A percentile compares a stretch with the other conserved stretches of the same genome.
Evolutionary conservation across 192 early-diverging fungal species (phyloP).

Genomic region (Coemansia sp.): DNA sequence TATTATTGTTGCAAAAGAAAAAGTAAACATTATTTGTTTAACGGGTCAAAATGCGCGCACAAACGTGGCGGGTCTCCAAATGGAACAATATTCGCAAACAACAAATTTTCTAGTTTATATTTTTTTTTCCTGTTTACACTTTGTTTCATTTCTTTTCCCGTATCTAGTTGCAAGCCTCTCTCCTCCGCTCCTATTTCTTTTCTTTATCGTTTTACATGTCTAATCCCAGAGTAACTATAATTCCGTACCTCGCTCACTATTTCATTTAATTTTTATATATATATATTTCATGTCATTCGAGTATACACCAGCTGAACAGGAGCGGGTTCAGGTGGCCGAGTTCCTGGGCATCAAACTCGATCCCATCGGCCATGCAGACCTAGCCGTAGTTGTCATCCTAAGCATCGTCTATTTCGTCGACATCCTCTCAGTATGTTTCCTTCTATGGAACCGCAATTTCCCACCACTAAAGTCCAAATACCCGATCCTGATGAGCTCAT

Average conservation of each 20-base stretch:
- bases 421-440: constrained; percentile 26
- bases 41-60: background rate
- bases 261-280: constrained; percentile 1
- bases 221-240: background rate
- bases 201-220: background rate
- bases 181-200: no score
- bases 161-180: background rate
- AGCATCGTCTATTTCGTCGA: constrained; percentile 36
- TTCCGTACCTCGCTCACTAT: background rate
- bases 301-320: constrained; percentile 23
- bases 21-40: background rate
- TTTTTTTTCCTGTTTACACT: background rate
- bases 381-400: constrained; percentile 27
- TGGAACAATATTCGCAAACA: background rate
- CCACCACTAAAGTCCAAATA: constrained; percentile 57
- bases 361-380: constrained; percentile 39
- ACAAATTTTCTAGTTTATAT: background rate
- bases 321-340: constrained; percentile 24
- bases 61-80: background rate
- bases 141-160: background rate
- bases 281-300: constrained; percentile 32
- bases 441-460: constrained; percentile 50
- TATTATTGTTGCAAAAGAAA: background rate
- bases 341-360: constrained; percentile 35
- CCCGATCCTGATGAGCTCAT: constrained; percentile 44